Evolutionary conservation across 441 rosid genomes (phyloP).

Genomic region (Brassica balearica): DNA sequence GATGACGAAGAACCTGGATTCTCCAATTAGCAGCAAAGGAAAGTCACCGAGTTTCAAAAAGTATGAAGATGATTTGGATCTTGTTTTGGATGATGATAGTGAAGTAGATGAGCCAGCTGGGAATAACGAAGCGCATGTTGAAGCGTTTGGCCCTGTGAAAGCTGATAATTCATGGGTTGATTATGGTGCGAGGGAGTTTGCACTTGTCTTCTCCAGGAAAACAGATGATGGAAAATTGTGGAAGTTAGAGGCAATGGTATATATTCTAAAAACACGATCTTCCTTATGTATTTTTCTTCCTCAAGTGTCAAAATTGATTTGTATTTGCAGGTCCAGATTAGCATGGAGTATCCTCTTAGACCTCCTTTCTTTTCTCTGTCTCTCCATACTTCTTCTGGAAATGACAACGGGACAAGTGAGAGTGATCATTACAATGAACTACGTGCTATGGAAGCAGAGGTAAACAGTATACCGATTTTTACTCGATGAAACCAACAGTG

Average conservation of each 20-base stretch:
- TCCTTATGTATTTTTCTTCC: constrained; percentile 12
- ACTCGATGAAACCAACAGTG: background rate
- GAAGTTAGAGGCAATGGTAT: constrained; percentile 88
- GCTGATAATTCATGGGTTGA: constrained; percentile 71
- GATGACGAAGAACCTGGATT: constrained; percentile 78
- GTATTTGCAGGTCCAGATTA: constrained; percentile 65
- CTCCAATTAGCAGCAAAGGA: constrained; percentile 59
- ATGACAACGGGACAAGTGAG: constrained; percentile 44
- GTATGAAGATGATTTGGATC: constrained; percentile 71
- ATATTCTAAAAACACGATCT: constrained; percentile 28
- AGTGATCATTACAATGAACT: constrained; percentile 73
- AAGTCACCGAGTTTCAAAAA: constrained; percentile 78
- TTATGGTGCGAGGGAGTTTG: constrained; percentile 71
- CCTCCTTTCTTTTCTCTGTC: constrained; percentile 75
- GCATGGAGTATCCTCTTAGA: constrained; percentile 93
- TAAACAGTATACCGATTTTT: constrained; percentile 38
- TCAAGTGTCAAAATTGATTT: constrained; percentile 19
- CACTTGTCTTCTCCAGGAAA: constrained; percentile 64
- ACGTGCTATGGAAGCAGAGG: constrained; percentile 94
- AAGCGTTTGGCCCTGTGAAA: constrained; percentile 48
- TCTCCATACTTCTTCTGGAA: constrained; percentile 50
- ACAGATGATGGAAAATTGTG: constrained; percentile 52
- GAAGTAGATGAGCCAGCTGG: constrained; percentile 72
- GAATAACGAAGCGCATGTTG: constrained; percentile 52
- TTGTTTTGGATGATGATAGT: constrained; percentile 77